A percentile compares a stretch with the other conserved stretches of the same genome.
Conservation (phyloP, 2,329 filamentous ascomycete species). For the Purpureocillium takamizusanense region DNA sequence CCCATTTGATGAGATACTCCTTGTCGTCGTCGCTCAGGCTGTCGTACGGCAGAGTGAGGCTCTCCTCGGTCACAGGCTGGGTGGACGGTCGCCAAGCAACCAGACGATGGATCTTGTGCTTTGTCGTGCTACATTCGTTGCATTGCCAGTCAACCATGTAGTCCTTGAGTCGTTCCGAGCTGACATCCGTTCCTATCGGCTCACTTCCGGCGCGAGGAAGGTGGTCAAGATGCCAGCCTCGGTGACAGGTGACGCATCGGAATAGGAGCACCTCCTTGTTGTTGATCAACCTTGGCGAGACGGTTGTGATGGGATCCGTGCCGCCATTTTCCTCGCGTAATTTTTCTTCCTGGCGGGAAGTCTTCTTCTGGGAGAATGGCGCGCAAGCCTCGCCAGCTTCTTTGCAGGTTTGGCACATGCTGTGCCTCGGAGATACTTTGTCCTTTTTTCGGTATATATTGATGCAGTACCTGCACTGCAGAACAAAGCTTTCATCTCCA, state of each 20-base stretch:
- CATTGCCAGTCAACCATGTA: conserved; percentile 74
- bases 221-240: conserved; percentile 79
- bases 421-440: conserved; percentile 55
- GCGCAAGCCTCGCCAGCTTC: conserved; percentile 58
- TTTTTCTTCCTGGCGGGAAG: conserved; percentile 73
- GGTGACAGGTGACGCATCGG: conserved; percentile 67
- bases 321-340: conserved; percentile 71
- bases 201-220: conserved; percentile 43
- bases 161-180: conserved; percentile 52
- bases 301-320: conserved; percentile 61
- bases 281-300: conserved; percentile 59
- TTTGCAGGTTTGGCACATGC: conserved; percentile 63
- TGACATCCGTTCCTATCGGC: conserved; percentile 22
- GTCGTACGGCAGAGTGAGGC: conserved; percentile 13
- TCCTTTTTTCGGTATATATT: conserved; percentile 62
- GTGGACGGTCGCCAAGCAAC: conserved; percentile 75
- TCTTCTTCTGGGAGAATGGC: conserved; percentile 65
- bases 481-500: conserved; percentile 63
- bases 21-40: conserved; percentile 59
- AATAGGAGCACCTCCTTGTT: conserved; percentile 72
- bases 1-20: conserved; percentile 90
- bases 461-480: conserved; percentile 86
- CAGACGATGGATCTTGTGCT: conserved; percentile 63
- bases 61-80: conserved; percentile 25
- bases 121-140: conserved; percentile 59